Evolutionary conservation across 208 protist species (phyloP), one percentile per base, ranked within the genome.

Genomic region (Leishmania lainsoni): DNA sequence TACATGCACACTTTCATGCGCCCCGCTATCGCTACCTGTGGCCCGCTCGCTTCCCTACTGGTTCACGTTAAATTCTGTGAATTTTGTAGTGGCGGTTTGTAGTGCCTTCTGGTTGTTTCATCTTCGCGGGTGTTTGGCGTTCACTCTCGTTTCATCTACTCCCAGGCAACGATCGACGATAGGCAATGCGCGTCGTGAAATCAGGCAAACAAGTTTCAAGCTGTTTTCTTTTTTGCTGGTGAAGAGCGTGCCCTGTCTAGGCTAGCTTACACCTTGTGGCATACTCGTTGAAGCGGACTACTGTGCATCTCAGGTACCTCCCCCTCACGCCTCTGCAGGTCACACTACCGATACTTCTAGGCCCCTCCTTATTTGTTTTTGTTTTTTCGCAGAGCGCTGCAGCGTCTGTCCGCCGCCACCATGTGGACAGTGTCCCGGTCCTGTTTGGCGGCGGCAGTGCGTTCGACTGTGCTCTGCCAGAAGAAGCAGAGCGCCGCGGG

Each of bases 401-500:
- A 39, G 66, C 14, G 14, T 71, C 29, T n/a, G 65, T 48, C 65
- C 35, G 22, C 26, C 58, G 48, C 72, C 17, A 63, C 1, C 39
- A 81, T 81, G 81, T 85, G 76, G 81, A 68, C 63, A 20, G 16
- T 69, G 16, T 81, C 81, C 20, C 76, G 81, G 32, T 56, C 63
- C 22, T 63, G 49, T n/a, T 56, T 77, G 20, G 77, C 77, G 14
- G 65, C 65, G n/a, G 16, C 74, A 48, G 49, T 63, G 49, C n/a
- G 77, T 65, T 76, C 72, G 54, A 42, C 52, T 4, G 54, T 70
- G 35, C 69, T 86, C 8, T 59, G 81, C 12, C 90, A 94, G 74
- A 93, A 95, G 81, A 95, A 94, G 63, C 91, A 95, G 69, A 96
- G 87, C n/a, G 88, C 88, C 12, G 87, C 91, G 12, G 87, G 87